Evolutionary conservation across 768 basidiomycete species (phyloP), one percentile per base, ranked within the genome.

Genomic region (Panaeolus cyanescens): DNA sequence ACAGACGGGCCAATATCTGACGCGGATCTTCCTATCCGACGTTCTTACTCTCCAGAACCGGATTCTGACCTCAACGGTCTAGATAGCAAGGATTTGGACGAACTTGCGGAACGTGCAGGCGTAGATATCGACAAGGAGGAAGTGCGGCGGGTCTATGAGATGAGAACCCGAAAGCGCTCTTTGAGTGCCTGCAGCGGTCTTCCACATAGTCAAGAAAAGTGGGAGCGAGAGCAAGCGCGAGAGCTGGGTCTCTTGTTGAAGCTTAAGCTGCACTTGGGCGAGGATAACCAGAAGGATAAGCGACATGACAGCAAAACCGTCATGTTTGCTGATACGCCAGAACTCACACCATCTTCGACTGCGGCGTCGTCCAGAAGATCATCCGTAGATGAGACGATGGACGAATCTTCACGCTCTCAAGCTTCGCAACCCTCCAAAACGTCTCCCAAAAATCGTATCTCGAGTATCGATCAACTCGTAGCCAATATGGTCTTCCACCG

Each of bases 241-340:
- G 88, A 89, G 74, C 72, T 88, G 10, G 79, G 80, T 8, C 76
- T 83, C 32, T 74, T 89, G 62, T 71, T 89, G 63, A 77, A 84
- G 66, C 68, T 88, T 62, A 89, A 88, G 69, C 69, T 88, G 61
- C 83, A 84, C 72, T 66, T 85, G 63, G 75, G 61, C 12, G 68
- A 67, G 56, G 55, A 59, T 19, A 19, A 12, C 53, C 55, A 54
- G 22, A 62, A 55, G 34, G 54, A 60, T 17, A 37, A 36, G 25
- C 8, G 12, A 28, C 7, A 50, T 28, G 45, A 59, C 37, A 55
- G 25, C 20, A 50, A 39, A 28, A 17, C 42, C 1, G 34, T 39
- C 1, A 39, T 36, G 1, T 40, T 45, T 30, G 30, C 58, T 30
- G 25, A 45, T 58, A 34, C 53, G 32, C 56, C 56, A 8, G 36